Evolutionary conservation across 495 filamentous ascomycete species (phyloP), one percentile per base, ranked within the genome.

Genomic region (Penicillium lividum): DNA sequence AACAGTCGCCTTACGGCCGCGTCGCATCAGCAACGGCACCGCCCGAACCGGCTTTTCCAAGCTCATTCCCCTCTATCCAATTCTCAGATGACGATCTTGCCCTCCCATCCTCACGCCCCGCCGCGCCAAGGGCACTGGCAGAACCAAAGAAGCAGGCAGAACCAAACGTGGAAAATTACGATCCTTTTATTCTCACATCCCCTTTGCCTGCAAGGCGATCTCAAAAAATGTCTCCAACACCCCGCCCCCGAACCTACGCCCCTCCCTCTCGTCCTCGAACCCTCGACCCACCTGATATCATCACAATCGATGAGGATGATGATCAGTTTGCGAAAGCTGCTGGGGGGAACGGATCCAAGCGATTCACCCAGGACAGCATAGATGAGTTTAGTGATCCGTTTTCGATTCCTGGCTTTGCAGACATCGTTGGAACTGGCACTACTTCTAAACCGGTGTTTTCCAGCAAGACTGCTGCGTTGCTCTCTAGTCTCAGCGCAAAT

Each of bases 181-280:
- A 86, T 66, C 79, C 82, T 2, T 80, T 84, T 56, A 56, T 80
- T 5, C 0, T 85, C 82, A 15, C 81, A 81, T 15, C 69, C 69
- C 1, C 72, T 70, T 7, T 61, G 34, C 53, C 31, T 27, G 60
- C 15, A 61, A 36, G 33, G 16, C 30, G 6, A 36, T n/a, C 56
- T 38, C 27, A 40, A 52, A 45, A 51, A 42, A 22, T 40, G 18
- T 53, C 44, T 29, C 31, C 46, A 18, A 38, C 18, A 1, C 45
- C 53, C 43, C 46, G 36, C 30, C 45, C 54, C 51, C 46, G 28
- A 53, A 3, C 25, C 51, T 28, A 9, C 22, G 36, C 16, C 58
- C 38, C 38, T n/a, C 38, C 13, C 10, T 13, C 56, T 54, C 22
- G 40, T 5, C n/a, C 30, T 13, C 29, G 9, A 5, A 16, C n/a